Evolutionary conservation across 345 rosid species (phyloP).

Genomic region (Schrenkiella parvula): DNA sequence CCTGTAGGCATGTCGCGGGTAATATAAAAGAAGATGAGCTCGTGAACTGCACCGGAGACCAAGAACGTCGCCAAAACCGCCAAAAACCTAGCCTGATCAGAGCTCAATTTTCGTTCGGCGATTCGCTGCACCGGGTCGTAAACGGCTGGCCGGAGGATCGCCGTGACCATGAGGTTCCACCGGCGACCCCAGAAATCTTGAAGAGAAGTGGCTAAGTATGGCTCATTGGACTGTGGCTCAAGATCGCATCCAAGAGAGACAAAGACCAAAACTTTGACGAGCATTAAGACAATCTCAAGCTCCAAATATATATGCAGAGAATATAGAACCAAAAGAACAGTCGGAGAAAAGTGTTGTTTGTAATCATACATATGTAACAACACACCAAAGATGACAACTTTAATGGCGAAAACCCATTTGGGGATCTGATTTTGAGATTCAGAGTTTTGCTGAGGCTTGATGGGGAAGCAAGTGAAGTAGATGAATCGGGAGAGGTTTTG

Average conservation of each 20-base stretch:
- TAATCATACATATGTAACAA: slow-evolving; percentile 16
- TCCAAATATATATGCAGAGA: slow-evolving; percentile 28
- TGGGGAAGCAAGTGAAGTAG: slow-evolving; percentile 36
- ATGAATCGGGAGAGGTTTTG: slow-evolving; percentile 30
- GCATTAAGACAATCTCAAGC: slow-evolving; percentile 31
- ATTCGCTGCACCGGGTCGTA: slow-evolving; percentile 31
- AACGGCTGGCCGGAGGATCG: slow-evolving; percentile 40
- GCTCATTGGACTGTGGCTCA: slow-evolving; percentile 42
- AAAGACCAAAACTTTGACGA: slow-evolving; percentile 14
- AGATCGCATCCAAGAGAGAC: slow-evolving; percentile 28
- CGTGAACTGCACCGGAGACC: slow-evolving; percentile 38
- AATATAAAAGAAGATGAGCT: slow-evolving; percentile 23
- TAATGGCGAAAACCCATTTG: slow-evolving; percentile 32
- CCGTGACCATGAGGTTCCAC: slow-evolving; percentile 54
- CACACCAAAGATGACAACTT: slow-evolving; percentile 23
- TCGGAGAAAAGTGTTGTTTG: slow-evolving; percentile 7
- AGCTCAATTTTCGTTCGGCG: background rate
- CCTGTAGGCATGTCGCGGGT: slow-evolving; percentile 33
- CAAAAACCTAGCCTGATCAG: background rate
- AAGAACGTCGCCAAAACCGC: slow-evolving; percentile 28
- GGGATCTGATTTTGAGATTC: slow-evolving; percentile 10
- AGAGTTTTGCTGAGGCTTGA: slow-evolving; percentile 38
- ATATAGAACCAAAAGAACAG: background rate
- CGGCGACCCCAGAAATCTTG: slow-evolving; percentile 59
- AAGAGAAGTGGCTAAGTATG: slow-evolving; percentile 51